These are phyloP conservation scores for Bryum argenteum DNA, from an alignment of 225 moss, liverwort and hornwort species.

Conservation along the genomic window DNA sequence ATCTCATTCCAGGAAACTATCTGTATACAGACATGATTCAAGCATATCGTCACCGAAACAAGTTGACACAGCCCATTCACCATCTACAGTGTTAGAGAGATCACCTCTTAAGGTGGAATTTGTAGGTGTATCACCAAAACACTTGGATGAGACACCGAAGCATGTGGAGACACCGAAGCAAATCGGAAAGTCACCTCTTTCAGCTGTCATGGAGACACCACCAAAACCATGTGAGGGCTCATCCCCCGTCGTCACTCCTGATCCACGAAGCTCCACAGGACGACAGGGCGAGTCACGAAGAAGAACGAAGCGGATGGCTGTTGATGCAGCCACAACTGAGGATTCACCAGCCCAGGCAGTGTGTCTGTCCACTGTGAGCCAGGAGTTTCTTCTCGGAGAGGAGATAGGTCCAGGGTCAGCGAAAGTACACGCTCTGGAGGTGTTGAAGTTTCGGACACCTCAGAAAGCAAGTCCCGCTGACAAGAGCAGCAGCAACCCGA, in stretches of 20 bases:
- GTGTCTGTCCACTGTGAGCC: conserved; percentile 49
- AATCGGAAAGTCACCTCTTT: neutral
- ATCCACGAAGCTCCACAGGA: conserved; percentile 42
- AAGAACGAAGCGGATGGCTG: conserved; percentile 62
- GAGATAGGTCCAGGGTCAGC: conserved; percentile 25
- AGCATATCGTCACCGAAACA: conserved; percentile 22
- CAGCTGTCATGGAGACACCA: conserved; percentile 33
- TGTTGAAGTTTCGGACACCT: conserved; percentile 48
- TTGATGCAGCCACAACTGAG: conserved; percentile 38
- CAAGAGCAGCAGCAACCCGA: conserved; percentile 37
- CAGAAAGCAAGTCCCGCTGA: conserved; percentile 43
- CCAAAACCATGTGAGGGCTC: conserved; percentile 25
- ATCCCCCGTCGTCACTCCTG: conserved; percentile 36
- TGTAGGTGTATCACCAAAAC: neutral
- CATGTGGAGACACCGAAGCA: conserved; percentile 2
- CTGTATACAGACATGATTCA: neutral
- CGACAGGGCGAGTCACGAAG: conserved; percentile 51
- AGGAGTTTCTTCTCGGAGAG: conserved; percentile 62
- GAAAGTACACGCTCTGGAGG: conserved; percentile 46
- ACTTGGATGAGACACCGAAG: neutral
- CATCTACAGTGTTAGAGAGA: neutral
- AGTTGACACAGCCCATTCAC: too few relatives aligned
- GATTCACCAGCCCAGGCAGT: conserved; percentile 29
- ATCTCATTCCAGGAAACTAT: conserved; percentile 5
- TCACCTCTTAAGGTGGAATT: conserved; percentile 11